Evolutionary conservation across 1,284 basidiomycete genomes (phyloP), one percentile per base, ranked within the genome.

Genomic region (Heterobasidion occidentale): DNA sequence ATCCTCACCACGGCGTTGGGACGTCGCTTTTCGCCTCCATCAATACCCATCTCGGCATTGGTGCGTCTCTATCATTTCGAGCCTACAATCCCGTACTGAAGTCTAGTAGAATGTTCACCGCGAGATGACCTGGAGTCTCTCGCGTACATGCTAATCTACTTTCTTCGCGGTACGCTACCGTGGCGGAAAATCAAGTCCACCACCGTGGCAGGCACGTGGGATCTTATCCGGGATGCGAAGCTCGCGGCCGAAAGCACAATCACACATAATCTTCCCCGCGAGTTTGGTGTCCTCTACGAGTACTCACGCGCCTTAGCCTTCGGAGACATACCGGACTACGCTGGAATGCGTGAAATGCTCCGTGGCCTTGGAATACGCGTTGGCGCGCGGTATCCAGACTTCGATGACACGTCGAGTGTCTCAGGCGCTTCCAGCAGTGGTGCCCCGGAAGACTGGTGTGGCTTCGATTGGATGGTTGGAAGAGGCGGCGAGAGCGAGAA

Each of bases 21-120:
- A 98, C 95, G 1, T 92, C 92, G 27, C 80, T 95, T 33, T 98
- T 98, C 74, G 96, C 95, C 11, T 90, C 91, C 49, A 88, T 98
- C 71, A 96, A 94, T 74, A 95, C 95, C 6, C 96, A 98, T 70
- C 78, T 92, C 52, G 95, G 95, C 61, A 84, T 94, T 56, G 92
- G 87, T 86, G 53, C 58, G 80, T 74, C 36, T 33, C 46, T 38
- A 53, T 45, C 15, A 17, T 52, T 53, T 35, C 33, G 27, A 12
- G 9, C 36, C 45, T 38, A 46, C 17, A 46, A 48, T 36, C 44
- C 3, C 5, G 36, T 42, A 17, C 48, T 35, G 19, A 55, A 14
- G 5, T 15, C 20, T 36, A 8, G 53, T 63, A 87, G 88, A 95
- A 73, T 89, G 88, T 57, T 90, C 92, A 20, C 84, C 93, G 56